These are phyloP conservation scores for Podospora australis DNA, from an alignment of 495 filamentous ascomycete genomes.

Conservation along the genomic window DNA sequence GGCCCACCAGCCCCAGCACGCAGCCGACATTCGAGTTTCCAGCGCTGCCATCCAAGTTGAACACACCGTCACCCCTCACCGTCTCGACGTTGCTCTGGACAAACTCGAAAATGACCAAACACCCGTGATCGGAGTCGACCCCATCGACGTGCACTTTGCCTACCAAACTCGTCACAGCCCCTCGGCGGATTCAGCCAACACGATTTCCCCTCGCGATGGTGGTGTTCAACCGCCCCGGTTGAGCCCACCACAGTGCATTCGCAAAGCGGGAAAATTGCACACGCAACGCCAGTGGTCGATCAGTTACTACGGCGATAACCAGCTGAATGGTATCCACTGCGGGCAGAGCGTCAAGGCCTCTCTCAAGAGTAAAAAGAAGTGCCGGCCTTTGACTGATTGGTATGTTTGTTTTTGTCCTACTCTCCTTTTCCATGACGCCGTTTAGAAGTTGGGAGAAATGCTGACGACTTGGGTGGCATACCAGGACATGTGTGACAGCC, in stretches of 20 bases:
- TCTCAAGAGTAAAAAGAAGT: not conserved
- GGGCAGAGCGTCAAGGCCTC: constrained; percentile 2
- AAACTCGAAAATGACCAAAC: too few relatives aligned
- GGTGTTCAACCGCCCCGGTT: not conserved
- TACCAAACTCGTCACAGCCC: too few relatives aligned
- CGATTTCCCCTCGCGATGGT: not conserved
- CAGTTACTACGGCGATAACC: constrained; percentile 3
- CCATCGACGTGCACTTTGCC: too few relatives aligned
- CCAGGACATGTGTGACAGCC: constrained; percentile 3
- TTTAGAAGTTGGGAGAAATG: not conserved
- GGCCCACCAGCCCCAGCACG: too few relatives aligned
- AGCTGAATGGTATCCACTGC: constrained; percentile 7
- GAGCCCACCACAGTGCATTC: constrained; percentile 4
- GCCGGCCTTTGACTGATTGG: constrained; percentile 7
- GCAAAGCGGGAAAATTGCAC: constrained; percentile 7
- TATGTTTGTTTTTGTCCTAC: not conserved
- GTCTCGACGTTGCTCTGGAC: too few relatives aligned
- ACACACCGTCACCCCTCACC: too few relatives aligned
- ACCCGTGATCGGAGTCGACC: too few relatives aligned
- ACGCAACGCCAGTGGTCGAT: constrained; percentile 7
- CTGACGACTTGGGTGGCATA: not conserved
- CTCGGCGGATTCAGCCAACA: too few relatives aligned
- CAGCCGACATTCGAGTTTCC: too few relatives aligned
- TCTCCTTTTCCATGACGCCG: not conserved
- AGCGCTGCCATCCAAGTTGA: too few relatives aligned